These are phyloP conservation scores for Ilex asprella DNA, from an alignment of 257 asterid species.

Conservation along the genomic window DNA sequence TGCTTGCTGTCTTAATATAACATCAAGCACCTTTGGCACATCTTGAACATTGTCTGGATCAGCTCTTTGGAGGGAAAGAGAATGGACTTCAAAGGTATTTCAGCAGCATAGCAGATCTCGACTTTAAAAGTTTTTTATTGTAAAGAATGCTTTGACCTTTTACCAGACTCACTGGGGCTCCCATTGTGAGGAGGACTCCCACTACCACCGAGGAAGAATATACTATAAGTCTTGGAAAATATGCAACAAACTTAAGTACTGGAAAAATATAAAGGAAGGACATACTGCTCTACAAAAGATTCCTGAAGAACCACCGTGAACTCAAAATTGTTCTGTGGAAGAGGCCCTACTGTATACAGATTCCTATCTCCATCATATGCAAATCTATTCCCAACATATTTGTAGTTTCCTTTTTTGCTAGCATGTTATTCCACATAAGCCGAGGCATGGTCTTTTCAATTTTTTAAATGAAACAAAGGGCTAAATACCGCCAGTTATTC, in stretches of 20 bases:
- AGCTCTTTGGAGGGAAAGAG: conserved; percentile 8
- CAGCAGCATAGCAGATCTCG: conserved; percentile 24
- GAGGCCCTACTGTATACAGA: conserved; percentile 30
- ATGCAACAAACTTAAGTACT: too few species aligned
- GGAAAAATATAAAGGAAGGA: too few species aligned
- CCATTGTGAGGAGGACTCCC: conserved; percentile 2
- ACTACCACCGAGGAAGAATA: too few species aligned
- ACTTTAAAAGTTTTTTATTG: conserved; percentile 22
- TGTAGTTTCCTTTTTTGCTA: too few species aligned
- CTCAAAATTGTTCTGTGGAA: conserved; percentile 33
- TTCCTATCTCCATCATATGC: conserved; percentile 39
- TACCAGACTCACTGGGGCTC: conserved; percentile 24
- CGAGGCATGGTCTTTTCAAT: too few species aligned
- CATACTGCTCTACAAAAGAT: too few species aligned
- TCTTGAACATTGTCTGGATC: conserved; percentile 1
- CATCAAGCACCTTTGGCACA: conserved; percentile 32
- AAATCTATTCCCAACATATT: conserved; percentile 27
- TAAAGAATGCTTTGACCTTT: conserved; percentile 31
- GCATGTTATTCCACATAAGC: too few species aligned
- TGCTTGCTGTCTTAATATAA: conserved; percentile 34
- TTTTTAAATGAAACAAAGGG: too few species aligned
- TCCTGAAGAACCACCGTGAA: conserved; percentile 30
- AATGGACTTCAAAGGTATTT: conserved; percentile 24
- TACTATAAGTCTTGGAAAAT: too few species aligned
- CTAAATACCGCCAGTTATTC: too few species aligned